Conservation (phyloP, 1,284 basidiomycete species). For the Pterulicium gracile region DNA sequence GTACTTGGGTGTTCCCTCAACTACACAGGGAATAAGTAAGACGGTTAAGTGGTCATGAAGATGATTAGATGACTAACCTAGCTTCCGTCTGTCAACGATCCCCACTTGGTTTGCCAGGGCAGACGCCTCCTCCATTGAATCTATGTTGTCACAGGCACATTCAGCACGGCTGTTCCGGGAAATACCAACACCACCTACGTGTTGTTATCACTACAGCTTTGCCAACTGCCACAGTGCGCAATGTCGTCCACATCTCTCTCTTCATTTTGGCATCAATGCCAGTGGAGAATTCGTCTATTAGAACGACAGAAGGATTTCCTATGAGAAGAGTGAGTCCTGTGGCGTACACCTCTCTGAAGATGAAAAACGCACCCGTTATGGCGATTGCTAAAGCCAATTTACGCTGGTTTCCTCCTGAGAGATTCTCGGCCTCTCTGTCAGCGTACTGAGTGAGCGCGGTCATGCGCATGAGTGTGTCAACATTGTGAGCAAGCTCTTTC, state of each 20-base stretch:
- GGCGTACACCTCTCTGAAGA: background rate
- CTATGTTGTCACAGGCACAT: slow-evolving; percentile 20
- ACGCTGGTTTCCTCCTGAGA: slow-evolving; percentile 75
- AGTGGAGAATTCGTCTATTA: slow-evolving; percentile 79
- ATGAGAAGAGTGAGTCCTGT: slow-evolving; percentile 4
- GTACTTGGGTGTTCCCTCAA: slow-evolving; percentile 56
- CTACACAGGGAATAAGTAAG: slow-evolving; percentile 16
- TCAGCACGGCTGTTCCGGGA: slow-evolving; percentile 1
- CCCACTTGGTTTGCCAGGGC: slow-evolving; percentile 66
- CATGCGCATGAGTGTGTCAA: slow-evolving; percentile 47
- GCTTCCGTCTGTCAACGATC: slow-evolving; percentile 56
- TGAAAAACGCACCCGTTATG: slow-evolving; percentile 43
- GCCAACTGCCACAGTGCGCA: slow-evolving; percentile 51
- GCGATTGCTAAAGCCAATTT: slow-evolving; percentile 73
- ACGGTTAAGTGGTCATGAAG: slow-evolving; percentile 6
- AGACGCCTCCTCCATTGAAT: slow-evolving; percentile 80
- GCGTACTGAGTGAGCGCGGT: slow-evolving; percentile 54
- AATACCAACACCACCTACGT: slow-evolving; percentile 28
- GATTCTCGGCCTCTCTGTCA: slow-evolving; percentile 57
- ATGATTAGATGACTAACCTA: slow-evolving; percentile 32
- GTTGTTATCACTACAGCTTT: slow-evolving; percentile 64
- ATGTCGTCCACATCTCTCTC: slow-evolving; percentile 71
- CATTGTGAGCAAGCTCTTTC: slow-evolving; percentile 37
- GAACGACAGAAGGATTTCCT: slow-evolving; percentile 68
- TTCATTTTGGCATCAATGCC: slow-evolving; percentile 80